Evolutionary conservation across 148 eudicot species (phyloP), one percentile per base, ranked within the genome.

Genomic region (Rhododendron ferrugineum): DNA sequence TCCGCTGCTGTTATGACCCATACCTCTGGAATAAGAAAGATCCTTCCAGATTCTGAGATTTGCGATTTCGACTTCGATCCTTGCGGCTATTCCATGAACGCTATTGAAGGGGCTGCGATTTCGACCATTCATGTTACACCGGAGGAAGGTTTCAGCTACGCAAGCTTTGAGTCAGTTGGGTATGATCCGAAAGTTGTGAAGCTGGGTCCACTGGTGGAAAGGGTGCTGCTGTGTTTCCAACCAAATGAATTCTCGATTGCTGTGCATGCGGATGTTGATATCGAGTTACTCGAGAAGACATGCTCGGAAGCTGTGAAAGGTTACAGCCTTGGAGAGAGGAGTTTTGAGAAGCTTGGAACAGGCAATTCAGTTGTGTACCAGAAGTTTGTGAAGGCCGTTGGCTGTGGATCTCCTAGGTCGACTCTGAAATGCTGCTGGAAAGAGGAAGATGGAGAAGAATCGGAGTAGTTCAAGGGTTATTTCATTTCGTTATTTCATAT

Each of bases 321-420:
- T 11, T 89, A 89, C 72, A 1, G 62, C 76, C 83, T 85, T 20
- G 87, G 85, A 64, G 87, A 86, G 79, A 85, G 52, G 72, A 84
- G 88, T 46, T 40, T 8, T 49, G 88, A 88, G 84, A 94, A 89
- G 40, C 89, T 94, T 16, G 94, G 93, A 11, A 16, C 50, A 76
- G 96, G 91, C 44, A 90, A 95, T 11, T 89, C 94, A 8, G 83
- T 96, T 32, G 86, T 91, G 42, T 96, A 93, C 85, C 98, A 94
- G 91, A 94, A 93, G 90, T 94, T 93, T 87, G 80, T 81, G 47
- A 91, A 82, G 91, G 70, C 88, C 72, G 82, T 83, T 22, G 60
- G 37, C 8, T 82, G 85, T 82, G 92, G 85, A 47, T 88, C 93
- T 77, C 93, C 93, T 1, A 90, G 89, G 89, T 83, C 90, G 14